These are phyloP conservation scores for Podaxis sp. DNA, from an alignment of 768 basidiomycete genomes.

Conservation along the genomic window DNA sequence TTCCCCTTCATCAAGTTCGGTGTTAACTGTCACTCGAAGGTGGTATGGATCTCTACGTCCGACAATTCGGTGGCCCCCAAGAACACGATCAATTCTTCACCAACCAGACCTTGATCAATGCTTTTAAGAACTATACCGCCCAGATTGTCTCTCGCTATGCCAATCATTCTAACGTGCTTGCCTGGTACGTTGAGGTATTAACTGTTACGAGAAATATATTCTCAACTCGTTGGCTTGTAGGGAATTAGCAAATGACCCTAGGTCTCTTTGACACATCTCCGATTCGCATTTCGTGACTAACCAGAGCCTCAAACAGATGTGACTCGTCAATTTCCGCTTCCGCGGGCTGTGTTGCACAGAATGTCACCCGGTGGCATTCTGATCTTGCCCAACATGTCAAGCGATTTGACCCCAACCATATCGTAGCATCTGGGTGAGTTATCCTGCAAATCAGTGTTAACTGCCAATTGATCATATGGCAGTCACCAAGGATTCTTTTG, in stretches of 20 bases:
- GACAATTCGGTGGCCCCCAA: slow-evolving; percentile 35
- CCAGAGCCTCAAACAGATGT: slow-evolving; percentile 35
- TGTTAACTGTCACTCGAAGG: slow-evolving; percentile 28
- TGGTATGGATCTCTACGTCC: slow-evolving; percentile 65
- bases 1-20: slow-evolving; percentile 6
- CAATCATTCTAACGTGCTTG: slow-evolving; percentile 47
- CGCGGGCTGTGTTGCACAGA: slow-evolving; percentile 40
- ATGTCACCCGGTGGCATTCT: slow-evolving; percentile 55
- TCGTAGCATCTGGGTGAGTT: slow-evolving; percentile 57
- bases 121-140: slow-evolving; percentile 56
- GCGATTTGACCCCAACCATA: slow-evolving; percentile 54
- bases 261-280: slow-evolving; percentile 27
- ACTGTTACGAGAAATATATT: neutral
- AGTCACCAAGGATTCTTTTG: slow-evolving; percentile 59
- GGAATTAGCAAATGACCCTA: slow-evolving; percentile 67
- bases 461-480: neutral
- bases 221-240: slow-evolving; percentile 22
- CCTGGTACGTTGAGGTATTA: slow-evolving; percentile 31
- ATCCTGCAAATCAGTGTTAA: neutral
- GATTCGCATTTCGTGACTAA: neutral
- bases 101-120: slow-evolving; percentile 39
- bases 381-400: slow-evolving; percentile 40
- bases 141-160: slow-evolving; percentile 53
- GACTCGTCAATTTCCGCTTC: slow-evolving; percentile 47
- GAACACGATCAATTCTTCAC: slow-evolving; percentile 59